These are phyloP conservation scores for Alternaria sp. DNA, from an alignment of 2,329 filamentous ascomycete genomes.

Conservation along the genomic window DNA sequence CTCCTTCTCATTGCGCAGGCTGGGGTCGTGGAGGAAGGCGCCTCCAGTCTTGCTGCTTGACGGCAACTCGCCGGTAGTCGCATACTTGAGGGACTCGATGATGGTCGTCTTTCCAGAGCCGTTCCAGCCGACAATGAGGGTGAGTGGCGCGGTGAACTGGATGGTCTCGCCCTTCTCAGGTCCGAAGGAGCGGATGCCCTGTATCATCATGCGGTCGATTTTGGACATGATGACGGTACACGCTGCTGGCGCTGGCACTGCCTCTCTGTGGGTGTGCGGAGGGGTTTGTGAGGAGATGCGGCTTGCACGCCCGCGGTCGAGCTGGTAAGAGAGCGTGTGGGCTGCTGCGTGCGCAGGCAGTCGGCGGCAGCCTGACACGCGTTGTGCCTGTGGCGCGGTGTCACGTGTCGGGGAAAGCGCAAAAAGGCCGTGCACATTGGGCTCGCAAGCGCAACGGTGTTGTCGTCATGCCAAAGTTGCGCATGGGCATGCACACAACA, in stretches of 20 bases:
- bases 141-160: constrained; percentile 87
- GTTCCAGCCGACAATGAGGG: constrained; percentile 96
- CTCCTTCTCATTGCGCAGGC: constrained; percentile 86
- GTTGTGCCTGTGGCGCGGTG: constrained; percentile 5
- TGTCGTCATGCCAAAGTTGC: constrained; percentile 14
- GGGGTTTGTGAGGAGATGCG: background rate
- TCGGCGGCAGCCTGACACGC: constrained; percentile 1
- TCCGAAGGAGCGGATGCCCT: constrained; percentile 86
- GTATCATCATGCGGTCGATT: constrained; percentile 88
- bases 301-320: background rate
- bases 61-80: constrained; percentile 90
- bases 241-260: background rate
- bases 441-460: constrained; percentile 10
- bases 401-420: constrained; percentile 1
- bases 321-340: background rate
- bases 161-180: constrained; percentile 78
- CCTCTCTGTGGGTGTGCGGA: background rate
- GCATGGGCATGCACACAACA: constrained; percentile 5
- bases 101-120: constrained; percentile 98
- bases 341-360: background rate
- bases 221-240: constrained; percentile 57
- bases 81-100: constrained; percentile 98
- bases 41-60: constrained; percentile 87
- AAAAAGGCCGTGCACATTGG: constrained; percentile 2
- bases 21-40: constrained; percentile 97